Conservation (phyloP, 768 basidiomycete species). For the Tylopilus balloui region DNA sequence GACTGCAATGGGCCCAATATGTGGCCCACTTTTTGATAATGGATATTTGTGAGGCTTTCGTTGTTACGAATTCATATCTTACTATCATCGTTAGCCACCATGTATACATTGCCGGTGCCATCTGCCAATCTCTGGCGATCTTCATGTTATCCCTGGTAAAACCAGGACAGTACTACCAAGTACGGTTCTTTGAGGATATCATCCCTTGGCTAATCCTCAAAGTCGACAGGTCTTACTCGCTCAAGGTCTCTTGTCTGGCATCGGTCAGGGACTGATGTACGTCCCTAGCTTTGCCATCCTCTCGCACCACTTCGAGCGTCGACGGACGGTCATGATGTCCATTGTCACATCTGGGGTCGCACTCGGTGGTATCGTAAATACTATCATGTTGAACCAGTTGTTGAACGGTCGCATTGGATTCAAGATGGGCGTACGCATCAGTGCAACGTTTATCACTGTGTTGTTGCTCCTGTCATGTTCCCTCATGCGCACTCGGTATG, state of each 20-base stretch:
- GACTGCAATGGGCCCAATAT: conserved; percentile 19
- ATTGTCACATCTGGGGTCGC: conserved; percentile 45
- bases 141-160: conserved; percentile 38
- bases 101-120: conserved; percentile 22
- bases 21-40: conserved; percentile 24
- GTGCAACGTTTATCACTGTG: conserved; percentile 36
- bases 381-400: conserved; percentile 55
- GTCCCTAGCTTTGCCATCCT: conserved; percentile 41
- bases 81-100: conserved; percentile 6
- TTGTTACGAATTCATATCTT: background rate
- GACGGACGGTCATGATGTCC: conserved; percentile 42
- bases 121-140: conserved; percentile 27
- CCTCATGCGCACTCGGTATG: conserved; percentile 35
- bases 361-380: conserved; percentile 52
- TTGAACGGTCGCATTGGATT: conserved; percentile 44
- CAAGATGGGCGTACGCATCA: conserved; percentile 35
- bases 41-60: conserved; percentile 26
- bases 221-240: conserved; percentile 36
- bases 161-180: conserved; percentile 35
- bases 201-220: background rate
- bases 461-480: conserved; percentile 37
- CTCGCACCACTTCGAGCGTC: conserved; percentile 42
- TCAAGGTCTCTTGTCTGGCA: conserved; percentile 42
- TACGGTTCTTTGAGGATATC: background rate
- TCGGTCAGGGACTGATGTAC: conserved; percentile 42